Conservation (phyloP, 208 protist genomes). For the Strigomonas culicis region DNA sequence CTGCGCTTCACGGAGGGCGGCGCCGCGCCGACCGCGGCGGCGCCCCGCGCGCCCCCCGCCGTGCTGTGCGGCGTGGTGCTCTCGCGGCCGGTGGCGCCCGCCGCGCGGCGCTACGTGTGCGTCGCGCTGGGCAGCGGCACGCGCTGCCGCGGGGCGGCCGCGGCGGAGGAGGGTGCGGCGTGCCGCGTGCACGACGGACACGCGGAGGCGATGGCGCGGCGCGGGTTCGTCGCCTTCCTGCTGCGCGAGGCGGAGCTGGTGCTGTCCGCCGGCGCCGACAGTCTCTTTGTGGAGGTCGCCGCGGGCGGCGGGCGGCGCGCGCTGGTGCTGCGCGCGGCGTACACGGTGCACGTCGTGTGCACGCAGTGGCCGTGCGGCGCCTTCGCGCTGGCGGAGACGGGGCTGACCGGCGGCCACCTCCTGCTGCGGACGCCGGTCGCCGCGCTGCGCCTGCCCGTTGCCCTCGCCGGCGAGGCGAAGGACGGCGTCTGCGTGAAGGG, state of each 20-base stretch:
- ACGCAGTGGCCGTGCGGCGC: slow-evolving; percentile 73
- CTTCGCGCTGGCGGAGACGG: slow-evolving; percentile 34
- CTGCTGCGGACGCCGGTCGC: slow-evolving; percentile 43
- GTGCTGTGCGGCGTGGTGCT: not conserved
- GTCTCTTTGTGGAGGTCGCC: not conserved
- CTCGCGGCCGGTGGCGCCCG: not conserved
- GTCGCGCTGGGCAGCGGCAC: slow-evolving; percentile 78
- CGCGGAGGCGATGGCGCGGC: slow-evolving; percentile 82
- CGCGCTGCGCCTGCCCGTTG: not conserved
- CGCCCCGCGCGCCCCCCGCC: not conserved
- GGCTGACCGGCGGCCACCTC: slow-evolving; percentile 45
- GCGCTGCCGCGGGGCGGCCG: slow-evolving; percentile 49
- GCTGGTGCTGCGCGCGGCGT: slow-evolving; percentile 25
- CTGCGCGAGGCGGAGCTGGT: slow-evolving; percentile 29
- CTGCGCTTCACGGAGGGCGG: not conserved
- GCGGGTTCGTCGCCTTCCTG: slow-evolving; percentile 69
- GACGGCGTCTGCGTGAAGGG: slow-evolving; percentile 16
- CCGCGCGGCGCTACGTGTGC: slow-evolving; percentile 49
- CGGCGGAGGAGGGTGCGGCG: not conserved
- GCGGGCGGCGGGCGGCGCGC: not conserved
- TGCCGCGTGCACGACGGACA: slow-evolving; percentile 54
- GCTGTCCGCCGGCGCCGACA: not conserved
- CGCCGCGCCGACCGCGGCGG: not conserved
- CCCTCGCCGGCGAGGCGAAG: not conserved
- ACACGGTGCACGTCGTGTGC: slow-evolving; percentile 60